Conservation (phyloP, 1,284 basidiomycete species). For the Papiliotrema terrestris region DNA sequence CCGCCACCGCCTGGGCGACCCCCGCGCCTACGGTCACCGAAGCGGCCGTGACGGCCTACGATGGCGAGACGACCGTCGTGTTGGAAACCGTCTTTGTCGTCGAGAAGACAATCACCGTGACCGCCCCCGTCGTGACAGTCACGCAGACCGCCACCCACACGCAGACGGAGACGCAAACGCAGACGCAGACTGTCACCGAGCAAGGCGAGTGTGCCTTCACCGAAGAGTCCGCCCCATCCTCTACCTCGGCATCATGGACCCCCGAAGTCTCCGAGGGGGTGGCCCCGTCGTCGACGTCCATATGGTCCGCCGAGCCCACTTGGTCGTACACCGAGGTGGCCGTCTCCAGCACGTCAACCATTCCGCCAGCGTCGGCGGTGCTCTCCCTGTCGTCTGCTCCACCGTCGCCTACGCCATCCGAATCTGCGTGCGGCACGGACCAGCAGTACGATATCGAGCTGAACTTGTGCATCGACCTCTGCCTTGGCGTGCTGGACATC, state of each 20-base stretch:
- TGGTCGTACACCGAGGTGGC: too few relatives aligned
- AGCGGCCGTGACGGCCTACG: too few relatives aligned
- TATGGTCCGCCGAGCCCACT: not conserved
- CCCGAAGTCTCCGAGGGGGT: too few relatives aligned
- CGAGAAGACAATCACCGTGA: not conserved
- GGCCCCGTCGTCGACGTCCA: conserved; percentile 2
- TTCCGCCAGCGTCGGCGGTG: not conserved
- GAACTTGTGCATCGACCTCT: not conserved
- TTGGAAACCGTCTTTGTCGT: conserved; percentile 3
- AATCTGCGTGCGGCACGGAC: not conserved
- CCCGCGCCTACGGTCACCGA: too few relatives aligned
- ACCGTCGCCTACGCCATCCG: not conserved
- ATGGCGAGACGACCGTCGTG: not conserved
- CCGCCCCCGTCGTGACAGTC: not conserved
- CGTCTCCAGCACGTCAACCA: not conserved
- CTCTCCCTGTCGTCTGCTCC: conserved; percentile 1
- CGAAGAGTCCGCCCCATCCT: not conserved
- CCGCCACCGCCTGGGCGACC: too few relatives aligned
- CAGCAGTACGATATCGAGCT: conserved; percentile 5
- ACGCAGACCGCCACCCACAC: conserved; percentile 17
- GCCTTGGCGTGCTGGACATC: not conserved
- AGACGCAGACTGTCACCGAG: conserved; percentile 6
- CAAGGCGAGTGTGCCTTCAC: not conserved
- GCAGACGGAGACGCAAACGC: conserved; percentile 11
- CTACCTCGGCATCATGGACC: not conserved